phyloP scores from a whole-genome alignment of 805 yeast species.

The Hanseniaspora nectarophila region DNA sequence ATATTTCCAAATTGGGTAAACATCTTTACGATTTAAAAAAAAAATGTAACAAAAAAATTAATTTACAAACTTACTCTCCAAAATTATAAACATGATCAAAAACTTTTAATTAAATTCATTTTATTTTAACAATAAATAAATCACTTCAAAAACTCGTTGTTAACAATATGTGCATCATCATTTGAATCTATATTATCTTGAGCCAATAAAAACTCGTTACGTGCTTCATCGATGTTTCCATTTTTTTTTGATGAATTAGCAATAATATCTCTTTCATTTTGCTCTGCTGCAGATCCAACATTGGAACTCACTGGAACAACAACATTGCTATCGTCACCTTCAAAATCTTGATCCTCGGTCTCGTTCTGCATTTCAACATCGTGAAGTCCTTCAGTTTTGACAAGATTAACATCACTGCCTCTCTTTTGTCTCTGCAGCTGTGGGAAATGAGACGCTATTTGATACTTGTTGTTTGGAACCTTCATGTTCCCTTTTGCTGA shows the following conservation, averaged over 20 bases:
- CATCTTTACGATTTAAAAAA: background rate
- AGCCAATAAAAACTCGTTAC: background rate
- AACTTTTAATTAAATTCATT: too few species aligned
- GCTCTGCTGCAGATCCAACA: background rate
- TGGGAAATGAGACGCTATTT: constrained; percentile 1
- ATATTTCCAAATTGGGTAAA: background rate
- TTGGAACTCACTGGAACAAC: constrained; percentile 5
- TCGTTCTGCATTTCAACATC: constrained; percentile 7
- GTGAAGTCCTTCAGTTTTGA: background rate
- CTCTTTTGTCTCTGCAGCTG: constrained; percentile 16
- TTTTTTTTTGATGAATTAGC: background rate
- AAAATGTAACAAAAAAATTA: background rate
- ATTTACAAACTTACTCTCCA: background rate
- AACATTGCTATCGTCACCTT: constrained; percentile 2
- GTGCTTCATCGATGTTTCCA: background rate
- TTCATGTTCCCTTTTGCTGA: background rate
- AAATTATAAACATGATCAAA: background rate
- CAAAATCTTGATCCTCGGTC: background rate
- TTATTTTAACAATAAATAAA: too few species aligned
- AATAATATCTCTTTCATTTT: background rate
- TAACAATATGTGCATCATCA: background rate
- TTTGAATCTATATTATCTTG: background rate
- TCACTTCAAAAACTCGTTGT: background rate
- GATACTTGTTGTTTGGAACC: background rate
- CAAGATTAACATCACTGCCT: background rate